Conservation (phyloP, 495 filamentous ascomycete genomes). For the Penicillium waksmanii region DNA sequence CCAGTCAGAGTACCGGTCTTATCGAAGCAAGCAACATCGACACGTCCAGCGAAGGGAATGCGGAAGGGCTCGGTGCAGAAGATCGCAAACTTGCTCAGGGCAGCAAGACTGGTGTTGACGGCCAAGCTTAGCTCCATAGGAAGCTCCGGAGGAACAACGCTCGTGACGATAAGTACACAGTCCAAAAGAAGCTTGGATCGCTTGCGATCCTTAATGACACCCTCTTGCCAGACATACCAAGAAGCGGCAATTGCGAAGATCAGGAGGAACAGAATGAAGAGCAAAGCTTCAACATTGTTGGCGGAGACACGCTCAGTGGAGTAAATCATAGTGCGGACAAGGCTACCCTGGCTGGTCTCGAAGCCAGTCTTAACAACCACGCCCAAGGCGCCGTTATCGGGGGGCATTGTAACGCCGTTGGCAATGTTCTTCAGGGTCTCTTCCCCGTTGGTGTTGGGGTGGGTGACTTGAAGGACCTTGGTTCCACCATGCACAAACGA, state of each 20-base stretch:
- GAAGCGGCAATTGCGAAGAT: slow-evolving; percentile 96
- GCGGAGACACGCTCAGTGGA: slow-evolving; percentile 98
- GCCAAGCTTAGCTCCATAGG: slow-evolving; percentile 98
- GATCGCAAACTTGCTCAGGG: slow-evolving; percentile 91
- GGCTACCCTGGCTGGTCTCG: slow-evolving; percentile 95
- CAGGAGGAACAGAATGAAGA: slow-evolving; percentile 96
- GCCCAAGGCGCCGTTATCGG: slow-evolving; percentile 92
- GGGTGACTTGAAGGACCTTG: slow-evolving; percentile 94
- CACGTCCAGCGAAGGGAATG: slow-evolving; percentile 95
- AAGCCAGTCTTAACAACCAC: slow-evolving; percentile 97
- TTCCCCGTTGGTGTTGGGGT: slow-evolving; percentile 72
- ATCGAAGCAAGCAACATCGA: slow-evolving; percentile 98
- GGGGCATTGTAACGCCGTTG: slow-evolving; percentile 74
- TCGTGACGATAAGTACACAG: slow-evolving; percentile 96
- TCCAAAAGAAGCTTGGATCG: slow-evolving; percentile 96
- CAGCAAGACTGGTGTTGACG: slow-evolving; percentile 97
- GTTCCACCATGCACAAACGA: slow-evolving; percentile 95
- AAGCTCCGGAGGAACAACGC: slow-evolving; percentile 94
- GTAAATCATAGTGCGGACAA: slow-evolving; percentile 99
- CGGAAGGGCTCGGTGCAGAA: slow-evolving; percentile 99
- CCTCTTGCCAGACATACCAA: slow-evolving; percentile 99
- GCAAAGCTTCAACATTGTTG: slow-evolving; percentile 89
- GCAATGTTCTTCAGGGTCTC: slow-evolving; percentile 61
- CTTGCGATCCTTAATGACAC: slow-evolving; percentile 89
- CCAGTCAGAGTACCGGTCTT: slow-evolving; percentile 98